phyloP scores from a whole-genome alignment of 176 grass and related monocot species.

The Ampelocalamus luodianensis region DNA sequence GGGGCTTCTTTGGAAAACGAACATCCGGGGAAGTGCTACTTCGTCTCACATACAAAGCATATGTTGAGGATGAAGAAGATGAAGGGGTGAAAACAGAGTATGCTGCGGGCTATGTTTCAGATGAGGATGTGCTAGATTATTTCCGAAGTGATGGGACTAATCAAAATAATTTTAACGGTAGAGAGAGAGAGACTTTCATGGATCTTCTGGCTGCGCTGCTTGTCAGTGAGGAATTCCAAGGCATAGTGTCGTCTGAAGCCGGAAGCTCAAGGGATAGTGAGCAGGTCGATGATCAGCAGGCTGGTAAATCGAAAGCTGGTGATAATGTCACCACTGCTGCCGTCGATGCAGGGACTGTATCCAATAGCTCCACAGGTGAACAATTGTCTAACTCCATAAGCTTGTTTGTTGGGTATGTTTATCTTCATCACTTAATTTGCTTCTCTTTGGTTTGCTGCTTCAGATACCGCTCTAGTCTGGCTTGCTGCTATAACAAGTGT shows the following conservation, averaged over 20 bases:
- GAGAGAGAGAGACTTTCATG: conserved; percentile 94
- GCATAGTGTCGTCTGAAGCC: conserved; percentile 79
- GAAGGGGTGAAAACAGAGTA: conserved; percentile 47
- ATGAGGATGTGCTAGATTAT: conserved; percentile 70
- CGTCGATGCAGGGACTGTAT: conserved; percentile 38
- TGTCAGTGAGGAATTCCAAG: conserved; percentile 97
- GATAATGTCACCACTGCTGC: not conserved
- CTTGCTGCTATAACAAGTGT: conserved; percentile 75
- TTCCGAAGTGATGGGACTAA: conserved; percentile 35
- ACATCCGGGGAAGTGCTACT: conserved; percentile 76
- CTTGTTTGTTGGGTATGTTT: conserved; percentile 18
- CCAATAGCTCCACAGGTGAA: conserved; percentile 57
- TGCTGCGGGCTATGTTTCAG: conserved; percentile 51
- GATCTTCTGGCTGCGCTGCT: conserved; percentile 85
- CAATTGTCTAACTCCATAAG: not conserved
- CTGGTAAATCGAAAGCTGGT: not conserved
- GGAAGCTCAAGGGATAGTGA: conserved; percentile 52
- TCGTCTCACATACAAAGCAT: conserved; percentile 88
- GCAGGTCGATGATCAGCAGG: conserved; percentile 24
- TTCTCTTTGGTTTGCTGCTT: conserved; percentile 30
- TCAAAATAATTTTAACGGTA: conserved; percentile 38
- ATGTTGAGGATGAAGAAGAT: conserved; percentile 97
- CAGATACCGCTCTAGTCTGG: conserved; percentile 75
- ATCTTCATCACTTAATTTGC: not conserved
- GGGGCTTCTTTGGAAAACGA: conserved; percentile 68